These are phyloP conservation scores for Panellus pusillus DNA, from an alignment of 768 basidiomycete genomes.

Conservation along the genomic window DNA sequence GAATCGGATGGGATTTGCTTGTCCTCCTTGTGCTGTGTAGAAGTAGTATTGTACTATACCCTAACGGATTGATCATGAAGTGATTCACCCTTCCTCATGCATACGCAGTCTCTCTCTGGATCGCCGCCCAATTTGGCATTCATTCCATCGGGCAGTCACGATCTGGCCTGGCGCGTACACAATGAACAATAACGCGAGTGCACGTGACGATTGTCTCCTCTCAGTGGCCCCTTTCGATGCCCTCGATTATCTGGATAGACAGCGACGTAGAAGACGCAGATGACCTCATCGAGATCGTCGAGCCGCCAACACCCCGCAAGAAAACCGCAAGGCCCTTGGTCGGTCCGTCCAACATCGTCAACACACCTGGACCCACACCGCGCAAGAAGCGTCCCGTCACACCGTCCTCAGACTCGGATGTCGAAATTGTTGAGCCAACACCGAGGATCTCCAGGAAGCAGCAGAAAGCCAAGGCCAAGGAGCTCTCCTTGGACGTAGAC, in stretches of 20 bases:
- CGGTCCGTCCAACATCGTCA: conserved; percentile 5
- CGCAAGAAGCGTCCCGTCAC: conserved; percentile 2
- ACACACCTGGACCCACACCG: background rate
- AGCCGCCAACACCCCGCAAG: conserved; percentile 5
- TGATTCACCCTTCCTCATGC: no score
- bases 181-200: no score
- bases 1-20: no score
- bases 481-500: background rate
- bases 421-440: conserved; percentile 5
- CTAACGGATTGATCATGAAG: no score
- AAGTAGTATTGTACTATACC: no score
- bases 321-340: background rate
- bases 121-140: no score
- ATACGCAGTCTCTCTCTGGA: no score
- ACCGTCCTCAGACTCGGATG: background rate
- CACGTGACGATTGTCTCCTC: no score
- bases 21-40: no score
- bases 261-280: conserved; percentile 8
- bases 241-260: conserved; percentile 13
- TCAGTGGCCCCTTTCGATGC: background rate
- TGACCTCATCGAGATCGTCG: conserved; percentile 13
- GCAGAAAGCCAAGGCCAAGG: background rate
- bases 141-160: no score
- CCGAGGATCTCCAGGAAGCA: background rate
- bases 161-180: no score